Base-by-base conservation (phyloP, 768 basidiomycete genomes). In the Pleurotus sapidus region DNA sequence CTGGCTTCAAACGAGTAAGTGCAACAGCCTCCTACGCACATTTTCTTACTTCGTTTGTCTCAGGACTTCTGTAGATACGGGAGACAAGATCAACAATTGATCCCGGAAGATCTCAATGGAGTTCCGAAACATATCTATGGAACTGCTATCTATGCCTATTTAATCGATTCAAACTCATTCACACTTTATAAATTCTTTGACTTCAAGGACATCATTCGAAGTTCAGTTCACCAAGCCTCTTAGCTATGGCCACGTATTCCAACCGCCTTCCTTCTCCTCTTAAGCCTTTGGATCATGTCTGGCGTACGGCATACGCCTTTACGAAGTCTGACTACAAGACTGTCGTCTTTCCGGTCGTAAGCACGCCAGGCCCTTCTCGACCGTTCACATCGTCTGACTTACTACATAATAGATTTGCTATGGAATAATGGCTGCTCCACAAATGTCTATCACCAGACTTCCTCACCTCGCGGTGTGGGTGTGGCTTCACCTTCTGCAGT, bases 321-420 rank as follows among this genome's bases (percentile, higher is more conserved):
- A 76, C 72, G 20, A 73, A 74, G 60, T 74, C 78, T 12, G 81
- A 82, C 60, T 70, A 79, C 59, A 69, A 76, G 55, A 80, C 79
- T 0, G 77, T 73, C 3, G 55, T 82, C 3, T 64, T 82, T 30
- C 81, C 81, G 1, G 73, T 80, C 57, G 81, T 81, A 58, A 59
- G 78, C 63, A 14, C 27, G 11, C 15, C 15, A 34, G 15, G 14
- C 12, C 9, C 40, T 23, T 37, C 14, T 17, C 54, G 24, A 49
- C 38, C n/a, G 25, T 15, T 18, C 30, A 27, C 58, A 43, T 51
- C 27, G n/a, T 45, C 34, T 59, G 15, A 24, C 27, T n/a, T n/a
- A n/a, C n/a, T n/a, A n/a, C n/a, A n/a, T 14, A 18, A 48, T 48
- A 57, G 68, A 65, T 58, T 58, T 62, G 58, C 47, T 69, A 68